phyloP scores from a whole-genome alignment of 495 filamentous ascomycete species.

The Chaetomium fimeti region DNA sequence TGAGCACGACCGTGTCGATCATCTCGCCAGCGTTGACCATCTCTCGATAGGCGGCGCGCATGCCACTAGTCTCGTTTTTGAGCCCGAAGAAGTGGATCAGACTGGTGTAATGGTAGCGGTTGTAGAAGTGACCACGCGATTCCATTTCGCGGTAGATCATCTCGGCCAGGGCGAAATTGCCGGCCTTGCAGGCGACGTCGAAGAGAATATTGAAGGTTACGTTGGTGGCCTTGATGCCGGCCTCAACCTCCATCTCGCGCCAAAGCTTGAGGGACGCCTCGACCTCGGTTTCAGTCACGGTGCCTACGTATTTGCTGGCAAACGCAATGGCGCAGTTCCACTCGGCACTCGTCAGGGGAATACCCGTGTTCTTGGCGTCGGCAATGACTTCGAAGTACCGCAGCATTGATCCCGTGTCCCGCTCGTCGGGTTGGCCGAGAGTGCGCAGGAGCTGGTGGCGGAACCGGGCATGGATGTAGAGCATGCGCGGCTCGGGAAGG shows the following conservation, averaged over 20 bases:
- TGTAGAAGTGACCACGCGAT: constrained; percentile 59
- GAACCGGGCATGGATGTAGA: constrained; percentile 56
- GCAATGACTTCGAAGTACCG: constrained; percentile 80
- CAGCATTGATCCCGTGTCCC: constrained; percentile 61
- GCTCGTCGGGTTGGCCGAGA: constrained; percentile 61
- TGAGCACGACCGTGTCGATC: constrained; percentile 83
- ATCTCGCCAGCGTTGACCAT: constrained; percentile 80
- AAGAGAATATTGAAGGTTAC: constrained; percentile 92
- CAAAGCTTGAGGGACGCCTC: constrained; percentile 75
- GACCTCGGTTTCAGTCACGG: constrained; percentile 61
- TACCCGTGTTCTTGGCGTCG: constrained; percentile 67
- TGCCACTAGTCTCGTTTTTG: constrained; percentile 61
- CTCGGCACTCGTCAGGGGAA: constrained; percentile 62
- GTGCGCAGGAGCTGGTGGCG: constrained; percentile 66
- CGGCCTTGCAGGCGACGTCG: constrained; percentile 79
- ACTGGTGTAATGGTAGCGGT: constrained; percentile 72
- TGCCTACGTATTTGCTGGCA: constrained; percentile 66
- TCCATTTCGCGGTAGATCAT: constrained; percentile 81
- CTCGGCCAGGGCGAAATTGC: constrained; percentile 77
- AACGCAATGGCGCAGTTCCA: constrained; percentile 86
- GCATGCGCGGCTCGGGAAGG: constrained; percentile 60
- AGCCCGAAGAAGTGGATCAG: constrained; percentile 82
- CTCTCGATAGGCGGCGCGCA: constrained; percentile 68
- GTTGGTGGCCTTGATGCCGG: constrained; percentile 59
- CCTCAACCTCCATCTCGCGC: constrained; percentile 81